Conservation (phyloP, 306 rosid species). For the Pterocarpus macrocarpus region DNA sequence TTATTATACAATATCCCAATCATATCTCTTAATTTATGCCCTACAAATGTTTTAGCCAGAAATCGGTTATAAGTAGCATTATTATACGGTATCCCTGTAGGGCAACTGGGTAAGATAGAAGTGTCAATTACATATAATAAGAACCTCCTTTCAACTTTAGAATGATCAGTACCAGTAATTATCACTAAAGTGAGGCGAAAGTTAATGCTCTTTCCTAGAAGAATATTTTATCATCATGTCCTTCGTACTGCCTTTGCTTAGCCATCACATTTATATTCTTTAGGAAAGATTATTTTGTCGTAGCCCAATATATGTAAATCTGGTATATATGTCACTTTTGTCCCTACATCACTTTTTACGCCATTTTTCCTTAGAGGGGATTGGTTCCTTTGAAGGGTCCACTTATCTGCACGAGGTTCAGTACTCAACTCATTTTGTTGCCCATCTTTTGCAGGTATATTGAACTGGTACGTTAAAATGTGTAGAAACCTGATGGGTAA, state of each 20-base stretch:
- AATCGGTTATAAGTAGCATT: not conserved
- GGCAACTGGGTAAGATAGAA: not conserved
- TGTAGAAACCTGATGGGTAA: not conserved
- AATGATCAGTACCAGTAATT: not conserved
- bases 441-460: not conserved
- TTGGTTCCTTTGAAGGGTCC: not conserved
- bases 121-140: not conserved
- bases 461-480: not conserved
- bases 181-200: not conserved
- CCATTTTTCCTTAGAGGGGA: not conserved
- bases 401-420: not conserved
- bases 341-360: not conserved
- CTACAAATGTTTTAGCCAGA: conserved; percentile 17
- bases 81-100: not conserved
- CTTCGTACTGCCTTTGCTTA: not conserved
- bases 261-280: not conserved
- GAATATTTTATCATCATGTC: conserved; percentile 1
- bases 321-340: not conserved
- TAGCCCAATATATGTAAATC: not conserved
- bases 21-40: not conserved
- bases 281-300: not conserved
- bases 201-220: not conserved
- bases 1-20: not conserved
- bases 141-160: conserved; percentile 9
- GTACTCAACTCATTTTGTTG: not conserved